phyloP scores from a whole-genome alignment of 2,329 filamentous ascomycete species.

The Gliomastix tumulicola region DNA sequence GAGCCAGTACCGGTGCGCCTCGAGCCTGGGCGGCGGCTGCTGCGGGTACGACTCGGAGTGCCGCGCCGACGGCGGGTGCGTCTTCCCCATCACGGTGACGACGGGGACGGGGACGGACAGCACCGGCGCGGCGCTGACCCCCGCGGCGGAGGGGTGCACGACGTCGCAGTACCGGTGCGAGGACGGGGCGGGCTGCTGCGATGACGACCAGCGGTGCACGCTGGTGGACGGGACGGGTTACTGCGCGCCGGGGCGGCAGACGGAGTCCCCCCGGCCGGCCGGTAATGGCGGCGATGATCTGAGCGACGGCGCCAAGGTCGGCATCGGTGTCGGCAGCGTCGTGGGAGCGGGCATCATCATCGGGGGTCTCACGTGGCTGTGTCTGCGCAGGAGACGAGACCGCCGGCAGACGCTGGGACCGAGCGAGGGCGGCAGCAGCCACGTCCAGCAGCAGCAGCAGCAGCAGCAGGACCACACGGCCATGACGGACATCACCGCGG shows the following conservation, averaged over 20 bases:
- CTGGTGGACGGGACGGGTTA: constrained; percentile 23
- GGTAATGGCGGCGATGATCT: constrained; percentile 20
- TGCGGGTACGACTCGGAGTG: constrained; percentile 39
- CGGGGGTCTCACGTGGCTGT: constrained; percentile 38
- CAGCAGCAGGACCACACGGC: constrained; percentile 11
- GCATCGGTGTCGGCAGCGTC: constrained; percentile 47
- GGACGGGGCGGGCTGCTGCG: constrained; percentile 43
- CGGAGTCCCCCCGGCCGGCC: constrained; percentile 19
- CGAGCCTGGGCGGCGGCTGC: constrained; percentile 37
- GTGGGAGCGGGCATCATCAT: constrained; percentile 33
- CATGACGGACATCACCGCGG: constrained; percentile 25
- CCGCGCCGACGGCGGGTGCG: constrained; percentile 22
- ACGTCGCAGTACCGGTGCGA: constrained; percentile 35
- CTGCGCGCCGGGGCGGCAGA: constrained; percentile 28
- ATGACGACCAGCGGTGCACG: constrained; percentile 33
- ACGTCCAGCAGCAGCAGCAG: constrained; percentile 2
- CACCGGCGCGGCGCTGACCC: constrained; percentile 18
- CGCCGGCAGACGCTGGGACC: constrained; percentile 8
- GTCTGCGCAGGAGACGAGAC: constrained; percentile 29
- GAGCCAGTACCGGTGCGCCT: constrained; percentile 36
- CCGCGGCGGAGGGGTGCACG: constrained; percentile 34
- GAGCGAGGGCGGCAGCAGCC: not conserved
- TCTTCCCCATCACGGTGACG: constrained; percentile 16
- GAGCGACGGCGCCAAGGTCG: constrained; percentile 44
- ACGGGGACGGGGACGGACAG: constrained; percentile 10